phyloP scores from a whole-genome alignment of 2,329 filamentous ascomycete genomes.

The Ceratocystis diversiconidia region DNA sequence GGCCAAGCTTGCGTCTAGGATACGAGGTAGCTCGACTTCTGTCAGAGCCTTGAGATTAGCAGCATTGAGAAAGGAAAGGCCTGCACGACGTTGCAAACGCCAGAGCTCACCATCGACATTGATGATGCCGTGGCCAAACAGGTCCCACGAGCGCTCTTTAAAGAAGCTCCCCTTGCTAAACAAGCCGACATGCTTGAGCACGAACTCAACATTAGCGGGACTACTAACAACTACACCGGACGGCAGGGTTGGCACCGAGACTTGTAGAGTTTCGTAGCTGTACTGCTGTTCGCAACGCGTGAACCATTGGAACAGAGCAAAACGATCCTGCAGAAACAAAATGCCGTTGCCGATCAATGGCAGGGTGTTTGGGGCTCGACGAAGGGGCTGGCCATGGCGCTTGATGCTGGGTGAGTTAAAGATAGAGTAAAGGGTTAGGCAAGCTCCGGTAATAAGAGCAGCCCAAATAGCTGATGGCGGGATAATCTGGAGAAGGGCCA shows the following conservation, averaged over 20 bases:
- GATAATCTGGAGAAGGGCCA: slow-evolving; percentile 4
- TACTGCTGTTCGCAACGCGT: slow-evolving; percentile 41
- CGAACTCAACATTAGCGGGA: slow-evolving; percentile 46
- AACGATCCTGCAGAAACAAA: slow-evolving; percentile 43
- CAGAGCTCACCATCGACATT: slow-evolving; percentile 51
- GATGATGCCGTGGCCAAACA: slow-evolving; percentile 54
- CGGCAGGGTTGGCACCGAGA: slow-evolving; percentile 47
- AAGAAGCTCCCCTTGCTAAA: slow-evolving; percentile 51
- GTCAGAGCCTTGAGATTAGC: slow-evolving; percentile 44
- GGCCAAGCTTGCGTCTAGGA: slow-evolving; percentile 32
- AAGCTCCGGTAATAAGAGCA: background rate
- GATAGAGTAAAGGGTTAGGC: slow-evolving; percentile 35
- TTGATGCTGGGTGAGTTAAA: slow-evolving; percentile 30
- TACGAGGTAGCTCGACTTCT: slow-evolving; percentile 41
- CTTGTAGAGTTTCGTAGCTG: slow-evolving; percentile 46
- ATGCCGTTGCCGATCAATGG: slow-evolving; percentile 48
- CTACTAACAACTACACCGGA: slow-evolving; percentile 49
- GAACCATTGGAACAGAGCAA: slow-evolving; percentile 50
- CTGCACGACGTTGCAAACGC: slow-evolving; percentile 48
- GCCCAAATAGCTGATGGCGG: background rate
- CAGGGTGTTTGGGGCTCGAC: slow-evolving; percentile 32
- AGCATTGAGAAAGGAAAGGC: slow-evolving; percentile 42
- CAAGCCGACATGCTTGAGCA: slow-evolving; percentile 45
- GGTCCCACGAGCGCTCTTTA: slow-evolving; percentile 43
- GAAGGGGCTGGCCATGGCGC: slow-evolving; percentile 21